Percentiles rank a stretch among this genome's conserved stretches.
Conservation (phyloP, 2,329 filamentous ascomycete species). For the Byssochlamys sp. region DNA sequence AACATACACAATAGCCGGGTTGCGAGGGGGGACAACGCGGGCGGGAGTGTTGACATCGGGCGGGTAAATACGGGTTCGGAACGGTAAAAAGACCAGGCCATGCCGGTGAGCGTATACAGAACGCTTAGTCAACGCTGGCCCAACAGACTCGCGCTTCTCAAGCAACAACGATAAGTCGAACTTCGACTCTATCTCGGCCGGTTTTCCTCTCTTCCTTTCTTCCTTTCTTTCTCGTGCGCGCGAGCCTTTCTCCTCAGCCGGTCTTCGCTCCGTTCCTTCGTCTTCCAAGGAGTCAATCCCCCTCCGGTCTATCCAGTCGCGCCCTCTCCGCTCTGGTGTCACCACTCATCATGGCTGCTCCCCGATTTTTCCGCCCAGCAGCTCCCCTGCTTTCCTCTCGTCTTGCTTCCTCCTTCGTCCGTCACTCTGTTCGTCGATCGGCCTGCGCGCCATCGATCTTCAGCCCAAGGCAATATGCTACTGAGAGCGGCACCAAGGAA, state of each 20-base stretch:
- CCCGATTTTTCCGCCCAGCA: constrained; percentile 56
- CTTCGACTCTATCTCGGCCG: constrained; percentile 1
- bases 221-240: background rate
- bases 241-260: background rate
- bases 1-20: background rate
- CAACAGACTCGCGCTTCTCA: constrained; percentile 21
- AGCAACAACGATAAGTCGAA: constrained; percentile 1
- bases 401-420: constrained; percentile 40
- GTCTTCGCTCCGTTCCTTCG: background rate
- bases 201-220: background rate
- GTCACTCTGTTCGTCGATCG: constrained; percentile 45
- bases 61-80: background rate
- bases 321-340: constrained; percentile 43
- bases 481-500: constrained; percentile 62
- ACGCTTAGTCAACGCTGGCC: constrained; percentile 23
- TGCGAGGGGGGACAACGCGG: background rate
- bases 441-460: constrained; percentile 40
- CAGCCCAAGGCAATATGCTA: constrained; percentile 47
- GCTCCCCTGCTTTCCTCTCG: constrained; percentile 52
- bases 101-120: constrained; percentile 22
- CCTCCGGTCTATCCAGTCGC: constrained; percentile 48
- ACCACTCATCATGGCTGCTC: constrained; percentile 44
- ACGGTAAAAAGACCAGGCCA: constrained; percentile 19
- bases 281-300: constrained; percentile 38
- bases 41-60: background rate